Base-by-base conservation (phyloP, 225 moss, liverwort and hornwort genomes). In the Polytrichum formosum region DNA sequence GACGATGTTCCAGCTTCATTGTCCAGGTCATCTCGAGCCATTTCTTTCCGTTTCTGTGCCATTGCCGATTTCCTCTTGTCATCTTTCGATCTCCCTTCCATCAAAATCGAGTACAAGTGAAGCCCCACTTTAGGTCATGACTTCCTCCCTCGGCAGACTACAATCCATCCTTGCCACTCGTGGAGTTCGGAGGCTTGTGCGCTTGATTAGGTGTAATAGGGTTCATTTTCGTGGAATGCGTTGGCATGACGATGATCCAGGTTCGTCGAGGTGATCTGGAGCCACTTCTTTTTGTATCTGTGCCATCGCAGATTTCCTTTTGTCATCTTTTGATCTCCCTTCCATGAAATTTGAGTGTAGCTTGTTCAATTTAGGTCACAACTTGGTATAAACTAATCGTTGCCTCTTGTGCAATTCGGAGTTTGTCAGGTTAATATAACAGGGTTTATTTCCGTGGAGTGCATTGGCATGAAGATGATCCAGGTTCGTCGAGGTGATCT, bases 381-480 rank as follows among this genome's bases (percentile, higher is more conserved):
- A 33, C 33, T 33, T 33, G 33, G 33, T 33, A 8, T 8, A 8
- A 7, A 33, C 33, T 33, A 33, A 7, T 31, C 35, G 8, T 35
- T 9, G 35, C 9, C 9, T 7, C 33, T 33, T 7, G 33, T 33
- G 35, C 35, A 1, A 2, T 35, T 35, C 35, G 35, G 35, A 35
- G 9, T 35, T 8, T 35, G 35, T 35, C 35, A 35, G 35, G 2
- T 35, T 35, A 8, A 30, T 1, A 30, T 33, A 33, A 33, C 33
- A 6, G 77, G 68, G 61, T 73, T 71, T 82, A 86, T 75, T 65
- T 58, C 70, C 61, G 26, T 72, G 70, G 66, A n/a, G 54, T 59
- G 23, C 72, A 82, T 33, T 82, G 74, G 67, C 85, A 70, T 64
- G 85, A 82, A 18, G 74, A 67, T 37, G 31, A 33, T 33, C 33